These are phyloP conservation scores for Solanum sitiens DNA, from an alignment of 257 asterid species.

Conservation along the genomic window DNA sequence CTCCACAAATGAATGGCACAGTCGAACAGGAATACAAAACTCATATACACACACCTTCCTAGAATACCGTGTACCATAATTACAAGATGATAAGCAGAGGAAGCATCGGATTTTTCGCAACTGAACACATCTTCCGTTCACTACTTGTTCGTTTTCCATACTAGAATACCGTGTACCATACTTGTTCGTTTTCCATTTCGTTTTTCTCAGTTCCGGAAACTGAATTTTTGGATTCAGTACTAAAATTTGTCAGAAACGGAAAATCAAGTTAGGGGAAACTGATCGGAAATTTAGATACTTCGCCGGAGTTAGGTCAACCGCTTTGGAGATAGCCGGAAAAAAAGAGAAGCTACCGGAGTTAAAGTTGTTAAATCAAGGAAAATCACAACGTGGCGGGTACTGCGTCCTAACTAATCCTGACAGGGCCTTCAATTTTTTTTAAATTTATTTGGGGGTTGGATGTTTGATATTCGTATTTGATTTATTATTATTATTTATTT, in stretches of 20 bases:
- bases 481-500: too few relatives aligned
- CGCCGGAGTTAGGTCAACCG: background rate
- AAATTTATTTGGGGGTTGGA: too few relatives aligned
- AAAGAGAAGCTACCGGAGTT: background rate
- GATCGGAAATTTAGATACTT: background rate
- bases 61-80: slow-evolving; percentile 96
- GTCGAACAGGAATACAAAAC: background rate
- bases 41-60: slow-evolving; percentile 48
- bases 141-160: background rate
- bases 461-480: too few relatives aligned
- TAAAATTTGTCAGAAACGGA: background rate
- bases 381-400: background rate
- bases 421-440: too few relatives aligned
- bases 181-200: background rate
- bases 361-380: background rate
- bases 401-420: background rate
- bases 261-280: background rate
- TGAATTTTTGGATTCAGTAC: background rate
- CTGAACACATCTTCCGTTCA: slow-evolving; percentile 55
- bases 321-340: background rate
- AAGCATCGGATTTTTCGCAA: slow-evolving; percentile 36
- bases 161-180: too few relatives aligned
- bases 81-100: slow-evolving; percentile 85
- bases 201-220: background rate
- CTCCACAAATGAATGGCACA: background rate